These are phyloP conservation scores for Cyberlindnera subsufficiens DNA, from an alignment of 805 yeast species.

Conservation along the genomic window DNA sequence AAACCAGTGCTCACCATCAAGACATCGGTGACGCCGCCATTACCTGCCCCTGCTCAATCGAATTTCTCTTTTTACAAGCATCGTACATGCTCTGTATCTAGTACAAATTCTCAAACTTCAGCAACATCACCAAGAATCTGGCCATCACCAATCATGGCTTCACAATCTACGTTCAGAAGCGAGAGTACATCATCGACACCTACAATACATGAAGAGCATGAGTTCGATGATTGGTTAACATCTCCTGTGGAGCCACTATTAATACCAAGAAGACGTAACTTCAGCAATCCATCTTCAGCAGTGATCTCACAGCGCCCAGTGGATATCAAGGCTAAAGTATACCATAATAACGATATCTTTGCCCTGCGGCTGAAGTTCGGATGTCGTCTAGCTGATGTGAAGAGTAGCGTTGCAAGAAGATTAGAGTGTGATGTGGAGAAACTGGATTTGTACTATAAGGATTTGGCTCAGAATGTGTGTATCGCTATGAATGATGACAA, in stretches of 20 bases:
- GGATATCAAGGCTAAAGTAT: constrained; percentile 19
- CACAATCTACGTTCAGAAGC: constrained; percentile 1
- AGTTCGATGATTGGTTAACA: constrained; percentile 10
- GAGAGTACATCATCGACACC: constrained; percentile 8
- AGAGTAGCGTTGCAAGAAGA: constrained; percentile 18
- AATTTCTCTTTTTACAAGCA: neutral
- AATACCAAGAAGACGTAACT: neutral
- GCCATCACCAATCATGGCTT: constrained; percentile 18
- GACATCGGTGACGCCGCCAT: constrained; percentile 22
- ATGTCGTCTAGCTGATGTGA: constrained; percentile 6
- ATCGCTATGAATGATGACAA: constrained; percentile 16
- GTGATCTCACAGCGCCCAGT: neutral
- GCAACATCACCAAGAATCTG: constrained; percentile 13
- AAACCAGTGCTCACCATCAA: constrained; percentile 15
- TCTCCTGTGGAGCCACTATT: constrained; percentile 11
- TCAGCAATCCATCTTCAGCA: neutral
- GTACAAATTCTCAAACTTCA: constrained; percentile 1
- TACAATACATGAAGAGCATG: constrained; percentile 8
- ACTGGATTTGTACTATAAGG: constrained; percentile 17
- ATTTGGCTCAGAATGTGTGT: constrained; percentile 10
- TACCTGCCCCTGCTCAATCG: constrained; percentile 9
- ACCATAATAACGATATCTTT: constrained; percentile 20
- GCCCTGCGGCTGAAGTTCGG: constrained; percentile 15
- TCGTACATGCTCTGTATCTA: constrained; percentile 1
- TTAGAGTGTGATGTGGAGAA: constrained; percentile 15